These are phyloP conservation scores for Clarireedia paspali DNA, from an alignment of 2,329 filamentous ascomycete species.

Conservation along the genomic window DNA sequence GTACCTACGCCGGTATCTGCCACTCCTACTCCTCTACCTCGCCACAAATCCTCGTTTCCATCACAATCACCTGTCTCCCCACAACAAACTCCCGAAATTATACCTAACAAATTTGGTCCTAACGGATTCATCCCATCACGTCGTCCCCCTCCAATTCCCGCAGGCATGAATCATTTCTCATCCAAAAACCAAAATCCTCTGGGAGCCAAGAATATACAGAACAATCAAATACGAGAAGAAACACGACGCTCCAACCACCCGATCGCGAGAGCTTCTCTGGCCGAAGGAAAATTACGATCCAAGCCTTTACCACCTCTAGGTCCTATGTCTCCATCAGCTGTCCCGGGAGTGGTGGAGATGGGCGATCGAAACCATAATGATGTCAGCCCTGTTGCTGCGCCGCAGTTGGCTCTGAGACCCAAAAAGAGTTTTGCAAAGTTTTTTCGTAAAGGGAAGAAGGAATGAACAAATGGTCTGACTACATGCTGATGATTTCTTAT, in stretches of 20 bases:
- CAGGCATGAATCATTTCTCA: not conserved
- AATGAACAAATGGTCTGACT: not conserved
- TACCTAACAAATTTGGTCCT: constrained; percentile 3
- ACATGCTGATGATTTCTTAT: no score
- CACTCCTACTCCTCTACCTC: not conserved
- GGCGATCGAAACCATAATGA: not conserved
- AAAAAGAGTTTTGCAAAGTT: constrained; percentile 8
- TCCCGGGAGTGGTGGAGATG: constrained; percentile 6
- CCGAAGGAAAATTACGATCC: not conserved
- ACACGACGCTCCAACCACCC: not conserved
- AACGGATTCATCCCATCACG: constrained; percentile 8
- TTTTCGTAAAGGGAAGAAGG: not conserved
- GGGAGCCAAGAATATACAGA: no score
- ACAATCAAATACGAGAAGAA: not conserved
- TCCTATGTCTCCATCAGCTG: constrained; percentile 2
- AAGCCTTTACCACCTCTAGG: constrained; percentile 7
- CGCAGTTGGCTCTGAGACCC: not conserved
- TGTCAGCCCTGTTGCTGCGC: not conserved
- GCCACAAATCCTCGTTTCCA: not conserved
- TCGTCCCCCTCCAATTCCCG: constrained; percentile 7
- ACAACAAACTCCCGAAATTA: not conserved
- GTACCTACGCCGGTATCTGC: not conserved
- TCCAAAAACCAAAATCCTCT: not conserved
- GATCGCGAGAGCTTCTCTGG: not conserved
- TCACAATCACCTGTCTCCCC: not conserved